Conservation (phyloP, 805 yeast species). For the Schwanniomyces polymorphus region DNA sequence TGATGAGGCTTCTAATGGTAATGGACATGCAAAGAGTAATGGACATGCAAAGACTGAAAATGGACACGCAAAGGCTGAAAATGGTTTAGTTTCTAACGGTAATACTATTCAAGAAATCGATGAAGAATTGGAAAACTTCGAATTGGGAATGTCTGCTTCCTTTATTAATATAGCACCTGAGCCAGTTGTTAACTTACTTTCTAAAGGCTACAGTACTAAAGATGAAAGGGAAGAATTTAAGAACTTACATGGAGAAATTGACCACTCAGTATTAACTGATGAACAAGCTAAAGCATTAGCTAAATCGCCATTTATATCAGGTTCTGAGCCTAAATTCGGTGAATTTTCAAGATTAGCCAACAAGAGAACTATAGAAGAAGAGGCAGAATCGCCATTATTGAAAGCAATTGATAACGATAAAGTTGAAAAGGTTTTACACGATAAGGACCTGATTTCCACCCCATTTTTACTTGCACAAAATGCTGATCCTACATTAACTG, state of each 20-base stretch:
- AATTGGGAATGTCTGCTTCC: constrained; percentile 40
- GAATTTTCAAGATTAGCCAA: constrained; percentile 40
- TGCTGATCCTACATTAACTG: constrained; percentile 37
- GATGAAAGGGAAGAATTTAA: constrained; percentile 30
- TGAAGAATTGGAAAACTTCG: constrained; percentile 30
- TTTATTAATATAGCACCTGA: constrained; percentile 39
- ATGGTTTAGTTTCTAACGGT: too few species aligned
- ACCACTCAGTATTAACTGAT: constrained; percentile 40
- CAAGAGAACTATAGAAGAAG: constrained; percentile 16
- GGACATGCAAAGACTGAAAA: neutral
- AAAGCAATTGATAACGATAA: constrained; percentile 16
- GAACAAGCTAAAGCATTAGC: constrained; percentile 56
- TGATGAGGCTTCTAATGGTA: constrained; percentile 11
- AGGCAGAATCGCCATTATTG: constrained; percentile 23
- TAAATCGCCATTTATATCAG: constrained; percentile 53
- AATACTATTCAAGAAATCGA: constrained; percentile 3
- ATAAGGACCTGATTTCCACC: constrained; percentile 13
- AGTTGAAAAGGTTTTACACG: constrained; percentile 7
- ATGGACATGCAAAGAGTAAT: neutral
- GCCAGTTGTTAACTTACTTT: constrained; percentile 34
- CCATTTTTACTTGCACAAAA: constrained; percentile 47
- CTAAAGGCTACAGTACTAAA: constrained; percentile 10
- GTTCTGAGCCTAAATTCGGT: constrained; percentile 62
- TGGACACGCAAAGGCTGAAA: too few species aligned
- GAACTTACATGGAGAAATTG: constrained; percentile 32